These are phyloP conservation scores for Phytopythium oedochilum DNA, from an alignment of 352 stramenopile genomes.

Conservation along the genomic window DNA sequence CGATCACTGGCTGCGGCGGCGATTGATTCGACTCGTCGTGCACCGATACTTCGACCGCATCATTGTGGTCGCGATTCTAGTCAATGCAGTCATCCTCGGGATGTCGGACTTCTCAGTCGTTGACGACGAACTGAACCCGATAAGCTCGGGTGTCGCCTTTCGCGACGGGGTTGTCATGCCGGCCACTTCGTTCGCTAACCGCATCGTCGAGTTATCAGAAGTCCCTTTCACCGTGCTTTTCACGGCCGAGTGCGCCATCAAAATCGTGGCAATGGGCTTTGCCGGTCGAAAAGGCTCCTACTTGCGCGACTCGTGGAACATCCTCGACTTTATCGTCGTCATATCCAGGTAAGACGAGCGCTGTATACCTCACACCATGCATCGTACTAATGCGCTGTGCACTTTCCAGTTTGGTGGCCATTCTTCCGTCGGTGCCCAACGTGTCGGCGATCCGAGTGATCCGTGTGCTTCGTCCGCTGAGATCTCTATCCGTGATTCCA, in stretches of 20 bases:
- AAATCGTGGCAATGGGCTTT: constrained; percentile 88
- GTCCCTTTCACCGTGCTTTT: constrained; percentile 88
- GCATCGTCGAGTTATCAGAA: constrained; percentile 68
- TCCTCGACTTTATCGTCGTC: constrained; percentile 92
- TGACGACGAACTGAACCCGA: constrained; percentile 53
- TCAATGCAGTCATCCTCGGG: constrained; percentile 86
- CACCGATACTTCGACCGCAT: constrained; percentile 79
- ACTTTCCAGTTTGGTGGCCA: constrained; percentile 43
- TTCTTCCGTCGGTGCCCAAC: constrained; percentile 64
- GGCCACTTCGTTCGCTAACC: constrained; percentile 45
- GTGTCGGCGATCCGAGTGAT: constrained; percentile 84
- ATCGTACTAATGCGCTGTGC: no score
- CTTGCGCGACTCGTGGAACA: constrained; percentile 86
- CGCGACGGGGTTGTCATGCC: constrained; percentile 28
- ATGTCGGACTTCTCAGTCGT: constrained; percentile 81
- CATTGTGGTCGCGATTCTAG: constrained; percentile 82
- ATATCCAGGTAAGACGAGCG: constrained; percentile 54
- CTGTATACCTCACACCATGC: no score
- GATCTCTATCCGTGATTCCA: constrained; percentile 85
- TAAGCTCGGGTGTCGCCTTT: constrained; percentile 38
- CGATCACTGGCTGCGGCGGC: constrained; percentile 37
- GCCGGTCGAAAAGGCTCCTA: constrained; percentile 60
- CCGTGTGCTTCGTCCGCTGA: constrained; percentile 83
- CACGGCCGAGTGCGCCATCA: constrained; percentile 83
- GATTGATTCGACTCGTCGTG: constrained; percentile 42